Conservation (phyloP, 1,139 yeast species). For the Yamadazyma conglobata region DNA sequence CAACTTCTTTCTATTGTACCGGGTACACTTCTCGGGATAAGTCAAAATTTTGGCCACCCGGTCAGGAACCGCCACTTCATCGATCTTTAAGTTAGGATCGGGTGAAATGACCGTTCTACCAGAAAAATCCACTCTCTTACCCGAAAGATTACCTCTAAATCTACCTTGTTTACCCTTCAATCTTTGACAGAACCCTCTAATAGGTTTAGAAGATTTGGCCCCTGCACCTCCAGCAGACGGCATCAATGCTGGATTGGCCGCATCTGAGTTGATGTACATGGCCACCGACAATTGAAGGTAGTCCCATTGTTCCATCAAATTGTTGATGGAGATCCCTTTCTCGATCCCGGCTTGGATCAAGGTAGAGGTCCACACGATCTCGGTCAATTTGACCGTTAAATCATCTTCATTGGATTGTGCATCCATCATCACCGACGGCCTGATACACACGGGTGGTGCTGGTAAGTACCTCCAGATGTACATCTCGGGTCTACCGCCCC, state of each 20-base stretch:
- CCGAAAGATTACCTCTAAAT: constrained; percentile 95
- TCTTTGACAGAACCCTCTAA: constrained; percentile 95
- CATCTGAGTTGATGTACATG: constrained; percentile 94
- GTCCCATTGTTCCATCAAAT: constrained; percentile 99
- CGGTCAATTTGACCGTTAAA: constrained; percentile 91
- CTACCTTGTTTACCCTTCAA: constrained; percentile 98
- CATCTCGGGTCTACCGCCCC: constrained; percentile 94
- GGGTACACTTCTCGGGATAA: constrained; percentile 91
- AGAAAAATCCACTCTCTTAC: constrained; percentile 97
- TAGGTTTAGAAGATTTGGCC: constrained; percentile 67
- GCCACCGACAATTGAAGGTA: constrained; percentile 93
- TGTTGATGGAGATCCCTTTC: constrained; percentile 87
- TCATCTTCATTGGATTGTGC: constrained; percentile 97
- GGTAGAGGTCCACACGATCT: constrained; percentile 93
- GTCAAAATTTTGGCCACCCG: constrained; percentile 94
- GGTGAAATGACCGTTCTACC: constrained; percentile 99
- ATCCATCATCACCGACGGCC: constrained; percentile 95
- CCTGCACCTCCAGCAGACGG: constrained; percentile 56
- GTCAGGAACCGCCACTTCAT: constrained; percentile 98
- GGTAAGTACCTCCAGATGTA: constrained; percentile 97
- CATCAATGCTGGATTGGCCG: constrained; percentile 76
- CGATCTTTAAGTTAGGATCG: constrained; percentile 91
- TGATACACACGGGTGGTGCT: constrained; percentile 97
- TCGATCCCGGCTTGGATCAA: constrained; percentile 92
- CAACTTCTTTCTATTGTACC: constrained; percentile 78